Base-by-base conservation (phyloP, 306 rosid species). In the Cicer judaicum region DNA sequence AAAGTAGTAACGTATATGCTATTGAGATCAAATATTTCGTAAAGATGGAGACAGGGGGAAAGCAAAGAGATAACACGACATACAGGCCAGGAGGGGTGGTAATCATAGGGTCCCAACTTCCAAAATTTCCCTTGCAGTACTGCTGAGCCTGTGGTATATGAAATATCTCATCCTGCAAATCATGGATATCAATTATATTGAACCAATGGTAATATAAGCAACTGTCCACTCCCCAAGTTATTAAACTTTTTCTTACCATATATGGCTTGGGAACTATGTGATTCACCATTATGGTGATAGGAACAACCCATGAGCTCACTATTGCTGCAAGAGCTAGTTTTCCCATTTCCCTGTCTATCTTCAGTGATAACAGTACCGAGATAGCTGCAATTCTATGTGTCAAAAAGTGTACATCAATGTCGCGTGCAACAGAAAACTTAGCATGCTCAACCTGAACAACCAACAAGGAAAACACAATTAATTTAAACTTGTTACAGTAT, bases 81-180 rank as follows among this genome's bases (percentile, higher is more conserved):
- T 89, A 94, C 97, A 94, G 78, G 89, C 96, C 98, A 78, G 97
- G 98, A 78, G 99, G 96, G 21, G 96, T 95, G 44, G 99, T 90
- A 62, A 92, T 92, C 98, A 89, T 92, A 60, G 98, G 99, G 73
- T 95, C 98, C 99, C 99, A 92, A 76, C 97, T 90, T 74, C 92
- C 49, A 84, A 95, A 92, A 73, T 92, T 88, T 56, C 96, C 92
- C 76, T 39, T 83, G 85, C 98, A 95, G 79, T 87, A 90, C 75
- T 85, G 86, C 69, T 90, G 96, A 66, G 87, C 91, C 79, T 90
- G 96, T 40, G 93, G 93, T 74, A 89, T 79, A 70, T 90, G 99
- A 85, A 95, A 92, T 76, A 90, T 90, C 91, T 95, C 99, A 77
- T 95, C 99, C 99, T 94, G 84, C 83, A 91, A 68, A 61, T 14